phyloP scores from a whole-genome alignment of 306 rosid genomes.

The Gillenia trifoliata region DNA sequence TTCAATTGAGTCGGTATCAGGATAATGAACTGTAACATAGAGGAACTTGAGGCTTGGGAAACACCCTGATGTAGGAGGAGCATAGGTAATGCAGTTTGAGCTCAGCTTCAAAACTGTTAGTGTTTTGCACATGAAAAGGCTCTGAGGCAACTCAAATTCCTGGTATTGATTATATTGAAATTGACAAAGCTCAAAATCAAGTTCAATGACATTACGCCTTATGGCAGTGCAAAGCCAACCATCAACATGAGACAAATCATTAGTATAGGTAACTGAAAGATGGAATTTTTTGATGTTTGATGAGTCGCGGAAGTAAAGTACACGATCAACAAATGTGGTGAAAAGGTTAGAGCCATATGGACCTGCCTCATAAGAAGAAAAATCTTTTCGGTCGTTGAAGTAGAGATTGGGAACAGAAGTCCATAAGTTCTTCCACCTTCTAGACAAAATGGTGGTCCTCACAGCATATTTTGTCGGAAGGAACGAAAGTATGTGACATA shows the following conservation, averaged over 20 bases:
- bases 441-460: neutral
- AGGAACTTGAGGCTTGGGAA: conserved; percentile 6
- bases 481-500: neutral
- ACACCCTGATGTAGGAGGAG: neutral
- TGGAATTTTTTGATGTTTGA: neutral
- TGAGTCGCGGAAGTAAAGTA: neutral
- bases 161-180: neutral
- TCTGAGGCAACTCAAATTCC: neutral
- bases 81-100: neutral
- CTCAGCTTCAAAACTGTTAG: neutral
- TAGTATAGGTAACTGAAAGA: neutral
- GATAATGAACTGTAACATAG: neutral
- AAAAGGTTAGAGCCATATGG: neutral
- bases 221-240: neutral
- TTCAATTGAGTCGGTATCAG: neutral
- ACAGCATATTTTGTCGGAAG: neutral
- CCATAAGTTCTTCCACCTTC: neutral
- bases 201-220: neutral
- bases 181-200: neutral
- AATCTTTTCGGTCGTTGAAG: neutral
- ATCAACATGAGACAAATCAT: neutral
- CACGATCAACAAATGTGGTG: neutral
- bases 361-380: neutral
- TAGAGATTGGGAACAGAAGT: neutral
- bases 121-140: neutral